A percentile compares a stretch with the other conserved stretches of the same genome.
Conservation (phyloP, 441 rosid species). For the Adansonia rubrostipa region DNA sequence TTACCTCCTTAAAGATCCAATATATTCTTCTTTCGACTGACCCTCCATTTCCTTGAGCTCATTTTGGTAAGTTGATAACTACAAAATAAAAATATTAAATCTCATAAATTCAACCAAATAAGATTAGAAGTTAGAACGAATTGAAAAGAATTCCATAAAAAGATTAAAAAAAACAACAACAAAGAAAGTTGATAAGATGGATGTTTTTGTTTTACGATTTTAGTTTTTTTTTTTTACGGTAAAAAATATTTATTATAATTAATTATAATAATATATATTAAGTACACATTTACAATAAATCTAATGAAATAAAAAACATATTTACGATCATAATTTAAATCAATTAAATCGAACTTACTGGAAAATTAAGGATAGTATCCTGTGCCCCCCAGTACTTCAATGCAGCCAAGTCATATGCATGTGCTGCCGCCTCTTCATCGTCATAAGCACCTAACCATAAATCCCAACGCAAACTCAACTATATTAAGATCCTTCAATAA, state of each 20-base stretch:
- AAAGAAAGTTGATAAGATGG: no score
- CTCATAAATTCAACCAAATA: background rate
- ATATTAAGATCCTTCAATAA: background rate
- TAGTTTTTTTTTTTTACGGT: no score
- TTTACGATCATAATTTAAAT: no score
- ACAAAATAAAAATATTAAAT: background rate
- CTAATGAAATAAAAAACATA: no score
- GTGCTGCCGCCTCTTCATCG: slow-evolving; percentile 89
- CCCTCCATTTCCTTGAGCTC: slow-evolving; percentile 72
- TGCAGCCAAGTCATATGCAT: slow-evolving; percentile 91
- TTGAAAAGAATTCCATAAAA: background rate
- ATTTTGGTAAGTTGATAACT: slow-evolving; percentile 44
- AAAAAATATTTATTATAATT: no score
- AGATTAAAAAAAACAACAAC: background rate
- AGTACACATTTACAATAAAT: no score
- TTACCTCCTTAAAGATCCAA: slow-evolving; percentile 76
- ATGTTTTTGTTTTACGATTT: no score
- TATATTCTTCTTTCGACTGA: slow-evolving; percentile 73
- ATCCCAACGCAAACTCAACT: background rate
- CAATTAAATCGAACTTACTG: slow-evolving; percentile 41
- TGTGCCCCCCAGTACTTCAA: slow-evolving; percentile 81
- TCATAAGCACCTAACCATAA: slow-evolving; percentile 76
- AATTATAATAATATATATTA: no score
- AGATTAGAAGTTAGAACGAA: background rate
- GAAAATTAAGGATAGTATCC: slow-evolving; percentile 78